A percentile compares a stretch with the other conserved stretches of the same genome.
These are phyloP conservation scores for Aspergillus transmontanensis DNA, from an alignment of 2,329 filamentous ascomycete genomes.

Conservation along the genomic window DNA sequence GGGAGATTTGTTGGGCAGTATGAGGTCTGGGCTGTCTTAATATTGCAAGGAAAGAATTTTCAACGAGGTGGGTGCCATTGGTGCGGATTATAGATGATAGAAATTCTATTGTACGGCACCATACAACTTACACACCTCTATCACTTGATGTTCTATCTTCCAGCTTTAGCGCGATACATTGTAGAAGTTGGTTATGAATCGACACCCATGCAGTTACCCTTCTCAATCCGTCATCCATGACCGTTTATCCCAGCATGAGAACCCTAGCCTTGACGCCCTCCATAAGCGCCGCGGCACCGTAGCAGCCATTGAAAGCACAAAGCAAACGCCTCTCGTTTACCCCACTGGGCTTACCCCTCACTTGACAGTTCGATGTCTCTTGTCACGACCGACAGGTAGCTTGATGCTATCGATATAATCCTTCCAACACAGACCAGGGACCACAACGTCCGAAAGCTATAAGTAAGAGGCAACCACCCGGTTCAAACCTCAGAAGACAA, in stretches of 20 bases:
- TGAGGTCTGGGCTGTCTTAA: neutral
- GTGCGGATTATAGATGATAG: neutral
- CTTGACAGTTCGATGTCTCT: neutral
- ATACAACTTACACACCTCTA: neutral
- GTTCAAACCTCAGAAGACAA: neutral
- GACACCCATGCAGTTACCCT: neutral
- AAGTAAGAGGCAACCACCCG: neutral
- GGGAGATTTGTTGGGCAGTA: neutral
- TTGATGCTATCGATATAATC: neutral
- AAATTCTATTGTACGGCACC: neutral
- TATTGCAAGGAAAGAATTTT: neutral
- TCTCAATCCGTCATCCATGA: neutral
- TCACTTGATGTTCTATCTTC: neutral
- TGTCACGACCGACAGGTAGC: neutral
- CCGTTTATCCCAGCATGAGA: neutral
- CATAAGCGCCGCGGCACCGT: neutral
- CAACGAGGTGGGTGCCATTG: neutral
- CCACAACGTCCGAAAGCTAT: neutral
- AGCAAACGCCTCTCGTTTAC: neutral
- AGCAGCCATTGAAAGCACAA: neutral
- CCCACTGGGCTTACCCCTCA: slow-evolving; percentile 2
- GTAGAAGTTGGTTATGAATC: neutral
- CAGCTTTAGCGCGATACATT: neutral
- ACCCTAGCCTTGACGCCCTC: neutral
- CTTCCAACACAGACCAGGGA: neutral